Base-by-base conservation (phyloP, 2,329 filamentous ascomycete genomes). In the Neonectria magnoliae region DNA sequence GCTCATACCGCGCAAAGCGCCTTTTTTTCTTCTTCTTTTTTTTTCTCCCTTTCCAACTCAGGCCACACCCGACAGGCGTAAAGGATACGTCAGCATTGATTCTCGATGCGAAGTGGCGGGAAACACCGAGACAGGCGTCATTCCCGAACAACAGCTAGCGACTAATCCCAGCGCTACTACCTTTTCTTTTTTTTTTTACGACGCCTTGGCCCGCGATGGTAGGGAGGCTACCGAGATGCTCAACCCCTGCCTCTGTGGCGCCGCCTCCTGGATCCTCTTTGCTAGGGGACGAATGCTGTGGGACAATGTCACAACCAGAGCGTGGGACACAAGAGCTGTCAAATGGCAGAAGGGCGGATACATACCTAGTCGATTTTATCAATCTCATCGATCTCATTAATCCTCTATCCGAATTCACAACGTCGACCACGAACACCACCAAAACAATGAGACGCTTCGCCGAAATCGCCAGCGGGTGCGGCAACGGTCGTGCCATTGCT, bases 51-150 rank as follows among this genome's bases (percentile, higher is more conserved):
- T 60, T 33, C 16, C 44, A 44, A 50, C 50, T 56, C 60, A 20
- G 53, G 16, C 38, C 25, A 50, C 44, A 45, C 60, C 55, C 55
- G 45, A 22, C 50, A 44, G 16, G 22, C 41, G 31, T 48, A 47
- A 29, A 29, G n/a, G n/a, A 42, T 63, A 63, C 60, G 48, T 63
- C 60, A 54, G 60, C 55, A 31, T 31, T 25, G 14, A 27, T 51
- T 22, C 45, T 31, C 41, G 45, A 59, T 57, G 58, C 56, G 57
- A 62, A 71, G 63, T 62, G 59, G 65, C 71, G 71, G 71, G 57
- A 73, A 51, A 73, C 71, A 74, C 71, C 71, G 71, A 73, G 70
- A 62, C 70, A 70, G 55, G 68, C 60, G 67, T 73, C 68, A 73
- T 73, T 73, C 68, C 70, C 71, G 71, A 64, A 41, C 65, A 67